A percentile compares a stretch with the other conserved stretches of the same genome.
These are phyloP conservation scores for Trichosanthes cucumerina DNA, from an alignment of 306 rosid species.

Conservation along the genomic window DNA sequence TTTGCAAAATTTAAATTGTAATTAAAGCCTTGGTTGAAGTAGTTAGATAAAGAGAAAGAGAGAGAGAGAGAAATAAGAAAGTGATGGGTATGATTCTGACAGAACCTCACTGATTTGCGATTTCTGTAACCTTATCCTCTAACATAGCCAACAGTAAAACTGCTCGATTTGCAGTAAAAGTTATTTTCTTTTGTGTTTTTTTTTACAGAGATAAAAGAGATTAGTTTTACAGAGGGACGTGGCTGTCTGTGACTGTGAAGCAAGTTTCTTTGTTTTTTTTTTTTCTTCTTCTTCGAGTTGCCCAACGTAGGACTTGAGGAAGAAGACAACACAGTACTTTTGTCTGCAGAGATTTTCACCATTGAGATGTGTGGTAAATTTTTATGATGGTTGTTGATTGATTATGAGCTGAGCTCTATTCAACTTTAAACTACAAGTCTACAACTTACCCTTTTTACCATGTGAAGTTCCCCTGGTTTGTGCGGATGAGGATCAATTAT, in stretches of 20 bases:
- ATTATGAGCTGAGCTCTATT: background rate
- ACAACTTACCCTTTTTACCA: background rate
- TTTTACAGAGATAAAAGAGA: slow-evolving; percentile 2
- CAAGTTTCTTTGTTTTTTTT: background rate
- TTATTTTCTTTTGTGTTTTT: background rate
- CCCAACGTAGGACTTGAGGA: background rate
- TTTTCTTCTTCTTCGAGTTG: background rate
- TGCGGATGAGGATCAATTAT: too few relatives aligned
- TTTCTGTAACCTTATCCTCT: slow-evolving; percentile 22
- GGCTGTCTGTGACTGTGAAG: background rate
- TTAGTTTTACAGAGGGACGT: background rate
- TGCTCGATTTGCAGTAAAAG: background rate
- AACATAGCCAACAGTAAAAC: background rate
- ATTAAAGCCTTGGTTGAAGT: slow-evolving; percentile 24
- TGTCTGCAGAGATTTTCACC: background rate
- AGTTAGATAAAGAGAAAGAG: slow-evolving; percentile 17
- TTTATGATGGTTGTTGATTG: background rate
- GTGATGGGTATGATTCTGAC: slow-evolving; percentile 21
- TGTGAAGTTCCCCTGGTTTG: too few relatives aligned
- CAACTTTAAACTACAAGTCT: background rate
- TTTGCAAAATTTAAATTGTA: background rate
- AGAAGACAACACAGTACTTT: background rate
- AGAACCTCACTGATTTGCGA: slow-evolving; percentile 22
- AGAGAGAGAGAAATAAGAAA: slow-evolving; percentile 21
- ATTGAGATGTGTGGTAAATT: background rate